A percentile compares a stretch with the other conserved stretches of the same genome.
These are phyloP conservation scores for Pythium insidiosum DNA, from an alignment of 352 stramenopile species.

Conservation along the genomic window DNA sequence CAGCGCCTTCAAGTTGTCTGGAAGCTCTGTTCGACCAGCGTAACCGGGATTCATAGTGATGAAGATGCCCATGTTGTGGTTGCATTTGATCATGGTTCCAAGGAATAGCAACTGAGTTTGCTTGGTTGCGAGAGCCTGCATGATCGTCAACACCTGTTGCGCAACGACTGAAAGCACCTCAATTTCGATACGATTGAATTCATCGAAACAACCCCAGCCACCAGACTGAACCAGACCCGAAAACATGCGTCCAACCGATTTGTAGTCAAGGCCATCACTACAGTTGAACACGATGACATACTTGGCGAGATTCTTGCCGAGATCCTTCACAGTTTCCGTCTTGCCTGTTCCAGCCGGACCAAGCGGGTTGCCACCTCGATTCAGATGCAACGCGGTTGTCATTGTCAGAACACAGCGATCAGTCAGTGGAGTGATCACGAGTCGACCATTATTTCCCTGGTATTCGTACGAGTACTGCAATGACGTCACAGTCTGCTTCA, in stretches of 20 bases:
- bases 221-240: conserved; percentile 89
- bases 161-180: conserved; percentile 92
- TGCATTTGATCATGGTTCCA: conserved; percentile 77
- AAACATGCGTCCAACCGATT: conserved; percentile 91
- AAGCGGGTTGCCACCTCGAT: conserved; percentile 87
- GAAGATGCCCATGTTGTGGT: conserved; percentile 89
- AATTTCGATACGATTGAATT: conserved; percentile 96
- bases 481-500: conserved; percentile 82
- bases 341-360: conserved; percentile 91
- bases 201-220: conserved; percentile 92
- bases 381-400: conserved; percentile 88
- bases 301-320: conserved; percentile 91
- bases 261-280: conserved; percentile 92
- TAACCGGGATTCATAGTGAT: conserved; percentile 93
- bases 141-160: conserved; percentile 87
- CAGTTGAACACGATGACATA: conserved; percentile 95
- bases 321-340: conserved; percentile 92
- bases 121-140: conserved; percentile 77
- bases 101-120: conserved; percentile 78
- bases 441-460: conserved; percentile 79
- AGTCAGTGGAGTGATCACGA: conserved; percentile 91
- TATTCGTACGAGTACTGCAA: conserved; percentile 86
- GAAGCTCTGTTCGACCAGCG: conserved; percentile 83
- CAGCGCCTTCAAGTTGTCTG: conserved; percentile 81
- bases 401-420: conserved; percentile 92